Conservation (phyloP, 2,329 filamentous ascomycete species). For the Ophiostoma sp. region DNA sequence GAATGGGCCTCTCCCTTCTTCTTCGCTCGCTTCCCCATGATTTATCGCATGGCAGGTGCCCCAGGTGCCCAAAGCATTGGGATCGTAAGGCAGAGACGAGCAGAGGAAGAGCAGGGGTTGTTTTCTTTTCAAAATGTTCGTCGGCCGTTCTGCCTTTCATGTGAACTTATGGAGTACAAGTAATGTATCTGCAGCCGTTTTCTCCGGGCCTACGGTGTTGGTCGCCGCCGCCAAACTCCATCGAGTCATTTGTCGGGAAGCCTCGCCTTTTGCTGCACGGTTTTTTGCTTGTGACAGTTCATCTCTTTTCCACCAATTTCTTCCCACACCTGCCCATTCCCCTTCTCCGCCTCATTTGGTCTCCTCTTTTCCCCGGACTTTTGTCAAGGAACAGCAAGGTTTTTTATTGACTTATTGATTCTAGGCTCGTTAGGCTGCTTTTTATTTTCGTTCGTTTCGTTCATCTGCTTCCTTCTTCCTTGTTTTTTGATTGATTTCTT, state of each 20-base stretch:
- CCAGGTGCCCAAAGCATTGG: neutral
- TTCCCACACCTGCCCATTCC: neutral
- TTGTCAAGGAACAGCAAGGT: neutral
- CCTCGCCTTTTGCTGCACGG: neutral
- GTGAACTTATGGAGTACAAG: neutral
- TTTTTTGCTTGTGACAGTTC: conserved; percentile 14
- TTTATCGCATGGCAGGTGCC: neutral
- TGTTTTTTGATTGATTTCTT: neutral
- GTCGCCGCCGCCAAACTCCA: neutral
- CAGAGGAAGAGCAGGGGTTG: neutral
- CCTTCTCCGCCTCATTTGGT: conserved; percentile 7
- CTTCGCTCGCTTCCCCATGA: neutral
- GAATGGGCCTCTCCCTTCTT: neutral
- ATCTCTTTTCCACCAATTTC: neutral
- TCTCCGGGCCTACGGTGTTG: neutral
- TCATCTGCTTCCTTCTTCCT: neutral
- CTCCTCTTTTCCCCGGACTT: conserved; percentile 14
- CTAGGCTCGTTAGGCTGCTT: neutral
- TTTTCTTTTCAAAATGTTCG: neutral
- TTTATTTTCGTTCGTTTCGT: neutral
- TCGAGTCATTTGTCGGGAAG: neutral
- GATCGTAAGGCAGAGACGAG: neutral
- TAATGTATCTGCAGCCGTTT: neutral
- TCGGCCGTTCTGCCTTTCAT: conserved; percentile 8
- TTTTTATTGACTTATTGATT: neutral